phyloP scores from a whole-genome alignment of 2,329 filamentous ascomycete species.

The Diplodia intermedia region DNA sequence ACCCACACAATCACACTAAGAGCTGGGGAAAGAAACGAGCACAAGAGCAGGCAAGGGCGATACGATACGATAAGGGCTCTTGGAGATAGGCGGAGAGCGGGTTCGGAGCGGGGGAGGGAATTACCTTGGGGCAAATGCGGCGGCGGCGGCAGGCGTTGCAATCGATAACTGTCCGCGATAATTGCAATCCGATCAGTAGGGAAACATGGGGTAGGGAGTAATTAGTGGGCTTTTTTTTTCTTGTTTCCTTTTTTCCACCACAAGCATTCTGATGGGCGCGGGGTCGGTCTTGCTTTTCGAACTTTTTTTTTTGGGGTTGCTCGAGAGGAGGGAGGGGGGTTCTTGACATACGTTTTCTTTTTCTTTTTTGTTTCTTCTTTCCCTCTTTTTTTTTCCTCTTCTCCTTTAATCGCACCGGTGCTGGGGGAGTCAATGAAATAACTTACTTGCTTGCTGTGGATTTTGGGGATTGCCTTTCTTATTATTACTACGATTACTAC shows the following conservation, averaged over 20 bases:
- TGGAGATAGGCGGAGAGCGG: not conserved
- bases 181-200: not conserved
- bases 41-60: not conserved
- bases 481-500: not conserved
- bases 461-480: too few relatives aligned
- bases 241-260: not conserved
- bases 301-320: not conserved
- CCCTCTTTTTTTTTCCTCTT: too few relatives aligned
- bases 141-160: not conserved
- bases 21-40: not conserved
- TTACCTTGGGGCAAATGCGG: not conserved
- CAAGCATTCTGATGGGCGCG: not conserved
- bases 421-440: too few relatives aligned
- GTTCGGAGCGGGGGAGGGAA: not conserved
- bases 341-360: too few relatives aligned
- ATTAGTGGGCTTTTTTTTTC: slow-evolving; percentile 11
- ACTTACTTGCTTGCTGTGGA: too few relatives aligned
- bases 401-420: too few relatives aligned
- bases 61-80: not conserved
- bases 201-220: slow-evolving; percentile 12
- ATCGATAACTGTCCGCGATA: not conserved
- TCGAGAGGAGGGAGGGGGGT: too few relatives aligned
- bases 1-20: not conserved
- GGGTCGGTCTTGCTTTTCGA: not conserved
- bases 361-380: too few relatives aligned